These are phyloP conservation scores for Grosmannia serpens DNA, from an alignment of 2,329 filamentous ascomycete species.

Conservation along the genomic window DNA sequence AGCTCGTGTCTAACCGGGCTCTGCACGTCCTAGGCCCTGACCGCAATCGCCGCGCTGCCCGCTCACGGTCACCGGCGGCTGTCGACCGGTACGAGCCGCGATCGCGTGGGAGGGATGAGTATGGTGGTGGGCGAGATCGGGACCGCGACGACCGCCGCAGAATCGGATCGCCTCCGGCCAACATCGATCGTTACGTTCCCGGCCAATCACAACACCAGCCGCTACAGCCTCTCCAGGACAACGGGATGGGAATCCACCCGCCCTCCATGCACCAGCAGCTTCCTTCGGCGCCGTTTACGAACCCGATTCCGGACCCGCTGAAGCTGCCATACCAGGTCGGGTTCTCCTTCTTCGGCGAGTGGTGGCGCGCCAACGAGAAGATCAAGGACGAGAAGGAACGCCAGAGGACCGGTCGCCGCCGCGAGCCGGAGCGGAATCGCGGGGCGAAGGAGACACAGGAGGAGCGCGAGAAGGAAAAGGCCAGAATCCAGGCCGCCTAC, in stretches of 20 bases:
- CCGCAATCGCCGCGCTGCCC: slow-evolving; percentile 44
- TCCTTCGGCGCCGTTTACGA: slow-evolving; percentile 29
- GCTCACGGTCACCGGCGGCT: slow-evolving; percentile 57
- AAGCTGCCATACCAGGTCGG: slow-evolving; percentile 69
- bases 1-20: background rate
- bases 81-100: slow-evolving; percentile 71
- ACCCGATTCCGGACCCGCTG: slow-evolving; percentile 62
- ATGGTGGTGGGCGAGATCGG: slow-evolving; percentile 26
- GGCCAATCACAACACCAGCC: slow-evolving; percentile 44
- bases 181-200: slow-evolving; percentile 78
- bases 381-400: slow-evolving; percentile 75
- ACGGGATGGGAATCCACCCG: slow-evolving; percentile 59
- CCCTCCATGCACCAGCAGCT: slow-evolving; percentile 39
- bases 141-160: slow-evolving; percentile 52
- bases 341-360: slow-evolving; percentile 77
- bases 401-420: slow-evolving; percentile 54
- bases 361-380: slow-evolving; percentile 73
- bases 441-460: slow-evolving; percentile 56
- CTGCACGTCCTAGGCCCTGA: slow-evolving; percentile 35
- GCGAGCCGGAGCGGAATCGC: slow-evolving; percentile 51
- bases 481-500: slow-evolving; percentile 61
- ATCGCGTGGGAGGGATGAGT: slow-evolving; percentile 54
- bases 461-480: slow-evolving; percentile 68
- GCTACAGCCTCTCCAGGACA: slow-evolving; percentile 36
- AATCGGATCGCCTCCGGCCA: slow-evolving; percentile 50